A percentile compares a stretch with the other conserved stretches of the same genome.
Evolutionary conservation across 345 rosid species (phyloP).

Genomic region (Eutrema heterophyllum): DNA sequence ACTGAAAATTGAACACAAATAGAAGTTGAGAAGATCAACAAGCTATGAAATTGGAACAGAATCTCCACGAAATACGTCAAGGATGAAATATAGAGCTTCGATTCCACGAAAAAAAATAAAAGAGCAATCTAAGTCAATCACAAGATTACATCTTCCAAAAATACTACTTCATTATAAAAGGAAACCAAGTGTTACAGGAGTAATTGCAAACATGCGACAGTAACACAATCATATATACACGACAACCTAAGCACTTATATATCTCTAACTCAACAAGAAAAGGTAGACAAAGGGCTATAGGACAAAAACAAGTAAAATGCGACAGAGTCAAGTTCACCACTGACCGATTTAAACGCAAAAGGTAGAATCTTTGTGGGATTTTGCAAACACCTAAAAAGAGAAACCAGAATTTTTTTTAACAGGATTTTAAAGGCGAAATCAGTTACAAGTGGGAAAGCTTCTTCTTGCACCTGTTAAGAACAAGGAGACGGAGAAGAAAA

Average conservation of each 20-base stretch:
- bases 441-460: not conserved
- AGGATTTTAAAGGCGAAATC: not conserved
- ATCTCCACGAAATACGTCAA: not conserved
- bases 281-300: not conserved
- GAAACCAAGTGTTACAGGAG: not conserved
- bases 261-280: not conserved
- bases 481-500: not conserved
- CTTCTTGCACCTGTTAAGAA: not conserved
- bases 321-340: not conserved
- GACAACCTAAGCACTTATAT: too few species aligned
- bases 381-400: constrained; percentile 11
- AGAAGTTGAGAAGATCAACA: constrained; percentile 6
- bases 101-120: not conserved
- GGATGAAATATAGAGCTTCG: not conserved
- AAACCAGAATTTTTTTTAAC: not conserved
- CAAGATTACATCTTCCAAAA: not conserved
- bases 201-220: not conserved
- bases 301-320: not conserved
- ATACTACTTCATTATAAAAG: not conserved
- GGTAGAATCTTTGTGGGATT: constrained; percentile 17
- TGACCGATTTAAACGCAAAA: constrained; percentile 26
- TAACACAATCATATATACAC: too few species aligned
- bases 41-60: not conserved
- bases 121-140: not conserved
- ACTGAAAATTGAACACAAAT: constrained; percentile 29